These are phyloP conservation scores for Cicer bijugum DNA, from an alignment of 306 rosid genomes.

Conservation along the genomic window DNA sequence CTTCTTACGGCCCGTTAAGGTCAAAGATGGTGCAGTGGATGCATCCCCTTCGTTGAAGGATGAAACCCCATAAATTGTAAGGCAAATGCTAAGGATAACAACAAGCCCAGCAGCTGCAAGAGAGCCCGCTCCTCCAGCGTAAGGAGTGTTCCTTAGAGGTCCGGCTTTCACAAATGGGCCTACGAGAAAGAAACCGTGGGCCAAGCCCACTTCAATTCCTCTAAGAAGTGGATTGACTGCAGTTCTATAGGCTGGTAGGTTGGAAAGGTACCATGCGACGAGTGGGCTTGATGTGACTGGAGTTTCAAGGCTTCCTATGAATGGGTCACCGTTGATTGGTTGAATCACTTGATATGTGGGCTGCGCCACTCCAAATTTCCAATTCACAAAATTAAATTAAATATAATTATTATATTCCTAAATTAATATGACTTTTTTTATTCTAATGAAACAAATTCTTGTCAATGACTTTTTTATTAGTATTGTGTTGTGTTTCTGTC, in stretches of 20 bases:
- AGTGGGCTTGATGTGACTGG: constrained; percentile 96
- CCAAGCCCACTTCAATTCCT: constrained; percentile 89
- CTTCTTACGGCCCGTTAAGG: constrained; percentile 88
- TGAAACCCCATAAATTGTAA: constrained; percentile 77
- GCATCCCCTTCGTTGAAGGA: constrained; percentile 94
- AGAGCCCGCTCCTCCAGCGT: constrained; percentile 79
- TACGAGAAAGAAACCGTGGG: constrained; percentile 82
- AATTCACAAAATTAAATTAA: background rate
- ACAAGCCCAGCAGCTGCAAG: constrained; percentile 90
- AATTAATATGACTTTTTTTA: too few relatives aligned
- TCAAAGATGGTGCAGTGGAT: constrained; percentile 77
- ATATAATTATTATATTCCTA: too few relatives aligned
- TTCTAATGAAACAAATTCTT: too few relatives aligned
- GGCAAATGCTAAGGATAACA: constrained; percentile 74
- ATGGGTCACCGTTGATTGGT: constrained; percentile 96
- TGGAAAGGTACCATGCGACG: constrained; percentile 93
- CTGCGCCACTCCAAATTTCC: constrained; percentile 47
- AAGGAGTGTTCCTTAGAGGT: constrained; percentile 75
- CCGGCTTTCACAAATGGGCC: constrained; percentile 97
- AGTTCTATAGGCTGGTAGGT: constrained; percentile 92
- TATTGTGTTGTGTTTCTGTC: background rate
- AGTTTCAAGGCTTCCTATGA: constrained; percentile 97
- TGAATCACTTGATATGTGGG: constrained; percentile 84
- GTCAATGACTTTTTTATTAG: too few relatives aligned
- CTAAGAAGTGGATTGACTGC: constrained; percentile 89